Percentiles rank a stretch among this genome's conserved stretches.
Conservation (phyloP, 2,329 filamentous ascomycete genomes). For the Cryphonectria carpinicola region DNA sequence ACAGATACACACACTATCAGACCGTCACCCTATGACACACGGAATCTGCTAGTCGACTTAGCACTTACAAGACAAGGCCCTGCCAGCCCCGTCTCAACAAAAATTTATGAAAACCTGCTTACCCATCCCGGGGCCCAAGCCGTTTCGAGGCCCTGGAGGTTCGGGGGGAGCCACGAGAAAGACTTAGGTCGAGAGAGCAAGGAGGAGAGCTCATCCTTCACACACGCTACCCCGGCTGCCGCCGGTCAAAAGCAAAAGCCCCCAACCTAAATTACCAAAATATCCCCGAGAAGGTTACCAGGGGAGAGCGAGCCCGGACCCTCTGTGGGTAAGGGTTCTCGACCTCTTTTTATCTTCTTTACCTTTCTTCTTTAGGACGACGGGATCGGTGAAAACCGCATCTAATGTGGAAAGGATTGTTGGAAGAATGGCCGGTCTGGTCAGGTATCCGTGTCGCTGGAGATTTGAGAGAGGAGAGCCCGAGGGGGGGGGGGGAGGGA, state of each 20-base stretch:
- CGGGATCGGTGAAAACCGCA: not conserved
- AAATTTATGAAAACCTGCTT: not conserved
- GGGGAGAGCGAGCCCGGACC: not conserved
- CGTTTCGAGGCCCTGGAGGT: not conserved
- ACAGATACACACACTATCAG: not conserved
- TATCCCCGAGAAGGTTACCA: no score
- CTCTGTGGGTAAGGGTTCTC: slow-evolving; percentile 4
- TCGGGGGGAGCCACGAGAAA: not conserved
- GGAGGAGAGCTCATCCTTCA: not conserved
- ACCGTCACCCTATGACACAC: not conserved
- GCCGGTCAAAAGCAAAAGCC: not conserved
- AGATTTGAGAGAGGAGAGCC: no score
- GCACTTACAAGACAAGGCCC: slow-evolving; percentile 1
- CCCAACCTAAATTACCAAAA: no score
- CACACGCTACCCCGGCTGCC: not conserved
- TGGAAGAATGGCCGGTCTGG: not conserved
- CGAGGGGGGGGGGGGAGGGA: no score
- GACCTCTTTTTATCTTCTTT: not conserved
- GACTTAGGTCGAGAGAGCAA: not conserved
- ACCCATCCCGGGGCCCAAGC: not conserved
- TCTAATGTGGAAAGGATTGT: not conserved
- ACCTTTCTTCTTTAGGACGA: not conserved
- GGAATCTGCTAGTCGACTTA: not conserved
- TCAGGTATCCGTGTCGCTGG: not conserved
- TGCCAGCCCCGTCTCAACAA: slow-evolving; percentile 1